phyloP scores from a whole-genome alignment of 257 asterid species.

The Primulina eburnea region DNA sequence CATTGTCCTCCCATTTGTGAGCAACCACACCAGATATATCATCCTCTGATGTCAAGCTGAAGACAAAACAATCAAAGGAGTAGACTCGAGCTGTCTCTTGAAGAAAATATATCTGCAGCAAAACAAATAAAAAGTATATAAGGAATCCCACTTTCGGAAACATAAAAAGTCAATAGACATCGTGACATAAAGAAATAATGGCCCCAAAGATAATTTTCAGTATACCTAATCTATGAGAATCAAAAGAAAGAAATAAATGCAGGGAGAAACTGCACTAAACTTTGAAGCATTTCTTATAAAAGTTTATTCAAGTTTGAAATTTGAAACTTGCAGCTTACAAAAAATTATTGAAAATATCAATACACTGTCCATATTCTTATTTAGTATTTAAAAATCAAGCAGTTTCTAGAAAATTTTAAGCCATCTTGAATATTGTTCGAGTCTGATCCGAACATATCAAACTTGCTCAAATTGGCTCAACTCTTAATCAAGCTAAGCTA shows the following conservation, averaged over 20 bases:
- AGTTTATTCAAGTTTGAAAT: background rate
- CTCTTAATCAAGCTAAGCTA: background rate
- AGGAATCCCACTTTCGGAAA: conserved; percentile 14
- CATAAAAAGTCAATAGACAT: background rate
- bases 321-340: background rate
- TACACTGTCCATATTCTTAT: background rate
- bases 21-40: conserved; percentile 44
- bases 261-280: background rate
- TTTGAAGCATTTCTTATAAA: background rate
- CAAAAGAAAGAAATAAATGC: background rate
- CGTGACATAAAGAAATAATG: background rate
- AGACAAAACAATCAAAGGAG: conserved; percentile 38
- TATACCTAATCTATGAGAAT: background rate
- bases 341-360: background rate
- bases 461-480: background rate
- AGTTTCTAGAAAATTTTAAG: background rate
- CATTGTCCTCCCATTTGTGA: conserved; percentile 44
- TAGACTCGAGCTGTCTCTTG: conserved; percentile 48
- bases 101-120: conserved; percentile 53
- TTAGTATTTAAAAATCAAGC: too few relatives aligned
- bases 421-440: background rate
- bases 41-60: conserved; percentile 44
- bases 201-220: background rate
- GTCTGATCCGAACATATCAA: background rate
- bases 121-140: conserved; percentile 18